These are phyloP conservation scores for Arctium minus DNA, from an alignment of 129 eudicot species.

Conservation along the genomic window DNA sequence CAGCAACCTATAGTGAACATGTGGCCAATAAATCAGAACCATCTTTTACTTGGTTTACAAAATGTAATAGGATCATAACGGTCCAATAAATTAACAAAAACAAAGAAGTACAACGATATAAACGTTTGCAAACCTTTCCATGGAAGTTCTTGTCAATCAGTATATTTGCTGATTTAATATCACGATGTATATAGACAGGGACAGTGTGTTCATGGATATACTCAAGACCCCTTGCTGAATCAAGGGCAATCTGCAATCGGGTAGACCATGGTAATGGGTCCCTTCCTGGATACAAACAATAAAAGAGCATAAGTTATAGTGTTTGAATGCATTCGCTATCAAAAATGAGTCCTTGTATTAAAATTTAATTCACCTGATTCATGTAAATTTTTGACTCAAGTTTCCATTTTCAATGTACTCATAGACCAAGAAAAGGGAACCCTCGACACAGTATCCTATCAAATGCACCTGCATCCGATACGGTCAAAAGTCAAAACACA, in stretches of 20 bases:
- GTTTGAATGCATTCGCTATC: slow-evolving; percentile 5
- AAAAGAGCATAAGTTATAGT: background rate
- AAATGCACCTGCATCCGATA: slow-evolving; percentile 72
- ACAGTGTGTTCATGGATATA: slow-evolving; percentile 96
- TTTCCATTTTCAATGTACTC: slow-evolving; percentile 91
- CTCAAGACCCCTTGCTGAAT: slow-evolving; percentile 97
- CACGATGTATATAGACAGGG: slow-evolving; percentile 97
- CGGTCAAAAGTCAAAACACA: background rate
- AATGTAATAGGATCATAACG: background rate
- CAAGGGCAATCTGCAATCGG: slow-evolving; percentile 93
- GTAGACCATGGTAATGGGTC: slow-evolving; percentile 79
- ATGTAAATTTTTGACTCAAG: slow-evolving; percentile 78
- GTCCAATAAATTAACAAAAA: background rate
- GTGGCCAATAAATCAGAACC: slow-evolving; percentile 6
- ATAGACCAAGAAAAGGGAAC: slow-evolving; percentile 83
- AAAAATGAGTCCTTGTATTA: background rate
- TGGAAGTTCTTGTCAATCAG: slow-evolving; percentile 81
- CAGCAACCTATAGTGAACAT: slow-evolving; percentile 72
- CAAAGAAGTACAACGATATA: background rate
- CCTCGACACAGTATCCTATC: slow-evolving; percentile 94
- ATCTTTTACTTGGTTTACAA: background rate
- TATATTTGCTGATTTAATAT: slow-evolving; percentile 93
- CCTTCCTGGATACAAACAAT: slow-evolving; percentile 40
- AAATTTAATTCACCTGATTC: slow-evolving; percentile 56
- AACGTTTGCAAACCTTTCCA: slow-evolving; percentile 59